These are phyloP conservation scores for Pythium brachiatum DNA, from an alignment of 352 stramenopile genomes.

Conservation along the genomic window DNA sequence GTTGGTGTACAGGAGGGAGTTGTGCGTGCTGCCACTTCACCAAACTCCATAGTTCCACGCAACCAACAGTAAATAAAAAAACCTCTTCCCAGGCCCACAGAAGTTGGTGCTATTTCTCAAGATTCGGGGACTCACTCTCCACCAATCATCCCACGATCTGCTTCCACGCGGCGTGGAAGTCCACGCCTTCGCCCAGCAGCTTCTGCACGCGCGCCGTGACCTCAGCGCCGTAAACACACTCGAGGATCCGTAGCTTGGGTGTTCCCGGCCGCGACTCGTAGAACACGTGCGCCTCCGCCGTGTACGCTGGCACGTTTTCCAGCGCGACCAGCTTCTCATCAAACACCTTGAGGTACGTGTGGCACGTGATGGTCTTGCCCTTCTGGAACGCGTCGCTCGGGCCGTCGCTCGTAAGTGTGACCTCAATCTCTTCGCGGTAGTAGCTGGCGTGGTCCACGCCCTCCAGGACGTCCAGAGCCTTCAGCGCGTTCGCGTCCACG, in stretches of 20 bases:
- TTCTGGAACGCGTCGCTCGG: slow-evolving; percentile 17
- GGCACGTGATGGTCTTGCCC: slow-evolving; percentile 39
- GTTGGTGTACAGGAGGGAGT: no score
- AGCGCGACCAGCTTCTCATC: slow-evolving; percentile 45
- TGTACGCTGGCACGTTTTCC: slow-evolving; percentile 46
- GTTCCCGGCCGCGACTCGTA: slow-evolving; percentile 1
- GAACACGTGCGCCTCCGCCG: slow-evolving; percentile 36
- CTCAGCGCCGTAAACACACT: slow-evolving; percentile 37
- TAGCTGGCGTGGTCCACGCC: slow-evolving; percentile 63
- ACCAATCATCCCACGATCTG: slow-evolving; percentile 1
- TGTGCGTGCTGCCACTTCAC: no score
- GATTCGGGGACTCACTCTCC: not conserved
- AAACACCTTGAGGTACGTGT: slow-evolving; percentile 53
- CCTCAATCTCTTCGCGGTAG: slow-evolving; percentile 50
- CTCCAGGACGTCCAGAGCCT: slow-evolving; percentile 72
- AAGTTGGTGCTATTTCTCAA: not conserved
- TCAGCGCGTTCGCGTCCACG: slow-evolving; percentile 47
- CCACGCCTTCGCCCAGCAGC: slow-evolving; percentile 9
- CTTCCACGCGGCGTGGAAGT: slow-evolving; percentile 13
- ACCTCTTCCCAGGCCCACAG: no score
- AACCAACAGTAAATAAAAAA: no score
- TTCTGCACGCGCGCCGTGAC: slow-evolving; percentile 4
- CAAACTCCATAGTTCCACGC: no score
- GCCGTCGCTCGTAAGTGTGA: slow-evolving; percentile 41
- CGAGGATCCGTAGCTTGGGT: slow-evolving; percentile 38